Evolutionary conservation across 495 filamentous ascomycete species (phyloP).

Genomic region (Aspergillus biplanus): DNA sequence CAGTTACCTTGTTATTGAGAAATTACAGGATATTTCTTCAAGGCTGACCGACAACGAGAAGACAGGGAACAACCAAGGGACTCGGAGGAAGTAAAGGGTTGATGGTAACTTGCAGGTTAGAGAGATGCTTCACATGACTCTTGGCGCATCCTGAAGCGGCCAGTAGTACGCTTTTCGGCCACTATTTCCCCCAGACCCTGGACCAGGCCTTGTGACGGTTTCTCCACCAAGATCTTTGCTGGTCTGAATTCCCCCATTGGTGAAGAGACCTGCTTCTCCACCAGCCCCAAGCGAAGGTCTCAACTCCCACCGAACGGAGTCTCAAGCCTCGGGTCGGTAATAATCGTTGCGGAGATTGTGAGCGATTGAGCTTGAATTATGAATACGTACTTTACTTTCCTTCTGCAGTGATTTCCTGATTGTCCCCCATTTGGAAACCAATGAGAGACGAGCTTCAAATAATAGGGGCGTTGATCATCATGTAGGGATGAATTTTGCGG

Average conservation of each 20-base stretch:
- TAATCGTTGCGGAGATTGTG: background rate
- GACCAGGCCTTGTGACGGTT: background rate
- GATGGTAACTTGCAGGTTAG: background rate
- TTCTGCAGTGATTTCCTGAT: no score
- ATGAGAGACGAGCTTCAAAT: no score
- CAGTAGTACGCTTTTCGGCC: background rate
- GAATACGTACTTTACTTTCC: no score
- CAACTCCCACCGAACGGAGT: background rate
- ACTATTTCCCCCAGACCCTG: background rate
- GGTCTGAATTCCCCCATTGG: background rate
- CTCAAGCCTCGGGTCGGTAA: background rate
- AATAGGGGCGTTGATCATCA: no score
- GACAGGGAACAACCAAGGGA: no score
- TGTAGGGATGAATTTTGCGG: no score
- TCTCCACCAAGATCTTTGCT: background rate
- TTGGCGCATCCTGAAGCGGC: background rate
- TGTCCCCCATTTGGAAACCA: no score
- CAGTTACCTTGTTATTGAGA: no score
- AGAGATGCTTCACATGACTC: background rate
- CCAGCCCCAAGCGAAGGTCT: background rate
- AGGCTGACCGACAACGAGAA: no score
- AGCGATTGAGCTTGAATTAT: no score
- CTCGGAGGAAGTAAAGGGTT: no score
- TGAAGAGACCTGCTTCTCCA: background rate
- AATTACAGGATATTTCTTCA: no score